Evolutionary conservation across 345 rosid species (phyloP).

Genomic region (Citrus cavaleriei): DNA sequence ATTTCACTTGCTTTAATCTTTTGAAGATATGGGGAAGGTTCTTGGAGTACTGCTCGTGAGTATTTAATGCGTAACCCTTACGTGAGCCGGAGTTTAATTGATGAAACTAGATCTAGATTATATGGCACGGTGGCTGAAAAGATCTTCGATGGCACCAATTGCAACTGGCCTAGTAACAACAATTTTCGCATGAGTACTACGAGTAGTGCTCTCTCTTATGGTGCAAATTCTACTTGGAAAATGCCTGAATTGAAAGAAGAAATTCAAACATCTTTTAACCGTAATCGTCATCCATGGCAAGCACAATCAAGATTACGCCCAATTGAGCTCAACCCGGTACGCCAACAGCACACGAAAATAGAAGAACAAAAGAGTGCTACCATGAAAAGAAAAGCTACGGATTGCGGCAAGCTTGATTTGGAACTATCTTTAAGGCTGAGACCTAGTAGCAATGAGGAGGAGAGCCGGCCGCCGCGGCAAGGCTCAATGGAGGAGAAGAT

Average conservation of each 20-base stretch:
- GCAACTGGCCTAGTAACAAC: conserved; percentile 12
- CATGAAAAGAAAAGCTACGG: conserved; percentile 36
- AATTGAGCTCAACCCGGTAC: conserved; percentile 17
- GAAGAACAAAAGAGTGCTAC: conserved; percentile 3
- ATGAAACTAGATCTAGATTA: conserved; percentile 31
- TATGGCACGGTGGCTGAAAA: conserved; percentile 29
- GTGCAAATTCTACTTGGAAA: conserved; percentile 19
- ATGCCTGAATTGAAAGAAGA: conserved; percentile 12
- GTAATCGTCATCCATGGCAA: conserved; percentile 10
- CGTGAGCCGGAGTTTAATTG: conserved; percentile 33
- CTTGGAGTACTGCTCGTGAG: conserved; percentile 49
- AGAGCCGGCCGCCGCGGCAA: neutral
- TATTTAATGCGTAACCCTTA: conserved; percentile 21
- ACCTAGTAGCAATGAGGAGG: conserved; percentile 18
- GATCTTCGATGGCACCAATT: conserved; percentile 24
- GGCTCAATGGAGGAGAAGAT: conserved; percentile 13
- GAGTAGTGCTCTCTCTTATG: neutral
- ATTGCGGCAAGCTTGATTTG: conserved; percentile 39
- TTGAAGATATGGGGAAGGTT: conserved; percentile 49
- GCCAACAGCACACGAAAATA: neutral
- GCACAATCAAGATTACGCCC: conserved; percentile 12
- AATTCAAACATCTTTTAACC: conserved; percentile 5
- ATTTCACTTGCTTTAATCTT: neutral
- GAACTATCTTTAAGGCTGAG: conserved; percentile 46
- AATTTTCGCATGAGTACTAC: conserved; percentile 9